Conservation (phyloP, 2,329 filamentous ascomycete genomes). For the Reticulascus tulasneorum region DNA sequence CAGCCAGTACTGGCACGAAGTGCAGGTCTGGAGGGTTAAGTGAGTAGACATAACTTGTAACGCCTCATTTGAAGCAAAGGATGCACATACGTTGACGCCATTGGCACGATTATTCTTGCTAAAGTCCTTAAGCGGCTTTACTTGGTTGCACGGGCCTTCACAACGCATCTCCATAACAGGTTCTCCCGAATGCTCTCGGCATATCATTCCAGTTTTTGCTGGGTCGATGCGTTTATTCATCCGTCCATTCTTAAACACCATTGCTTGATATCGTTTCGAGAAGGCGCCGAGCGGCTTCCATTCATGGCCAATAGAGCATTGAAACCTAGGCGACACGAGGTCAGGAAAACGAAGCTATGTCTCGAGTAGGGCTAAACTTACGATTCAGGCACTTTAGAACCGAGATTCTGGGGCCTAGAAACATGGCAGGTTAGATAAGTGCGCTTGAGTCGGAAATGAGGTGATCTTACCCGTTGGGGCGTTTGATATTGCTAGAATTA, state of each 20-base stretch:
- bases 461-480: slow-evolving; percentile 4
- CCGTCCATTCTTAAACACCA: slow-evolving; percentile 17
- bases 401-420: slow-evolving; percentile 1
- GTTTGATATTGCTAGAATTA: no score
- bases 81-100: slow-evolving; percentile 24
- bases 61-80: background rate
- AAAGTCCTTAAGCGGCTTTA: slow-evolving; percentile 24
- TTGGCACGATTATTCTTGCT: slow-evolving; percentile 22
- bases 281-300: slow-evolving; percentile 28
- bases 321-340: slow-evolving; percentile 19
- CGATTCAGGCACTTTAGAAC: slow-evolving; percentile 5
- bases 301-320: slow-evolving; percentile 32
- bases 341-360: background rate
- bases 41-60: background rate
- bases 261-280: slow-evolving; percentile 26
- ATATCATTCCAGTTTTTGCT: slow-evolving; percentile 31
- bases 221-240: slow-evolving; percentile 17
- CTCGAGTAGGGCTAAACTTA: background rate
- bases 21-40: slow-evolving; percentile 28
- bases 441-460: background rate
- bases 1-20: slow-evolving; percentile 29
- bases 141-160: slow-evolving; percentile 22
- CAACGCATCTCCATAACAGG: slow-evolving; percentile 23
- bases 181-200: slow-evolving; percentile 26
- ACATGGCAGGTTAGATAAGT: background rate